Base-by-base conservation (phyloP, 345 rosid species). In the Lepidium aucheri region DNA sequence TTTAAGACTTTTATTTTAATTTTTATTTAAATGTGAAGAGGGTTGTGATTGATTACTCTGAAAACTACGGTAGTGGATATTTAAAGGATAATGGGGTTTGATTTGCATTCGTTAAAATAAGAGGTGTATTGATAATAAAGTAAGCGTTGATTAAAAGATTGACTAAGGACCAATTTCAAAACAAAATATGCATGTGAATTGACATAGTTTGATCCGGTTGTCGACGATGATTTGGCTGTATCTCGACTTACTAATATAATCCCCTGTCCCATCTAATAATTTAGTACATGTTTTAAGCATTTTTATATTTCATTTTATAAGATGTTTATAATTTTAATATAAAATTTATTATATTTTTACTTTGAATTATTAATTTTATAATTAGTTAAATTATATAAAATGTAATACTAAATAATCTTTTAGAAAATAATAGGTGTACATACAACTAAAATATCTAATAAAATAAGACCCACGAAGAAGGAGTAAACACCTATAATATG, bases 181-280 rank as follows among this genome's bases (percentile, higher is more conserved):
- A 0, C 4, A 7, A 41, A 41, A 42, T 3, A 15, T 30, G 65
- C 58, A 68, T 57, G 72, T 68, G 72, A 38, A 46, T 46, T 30
- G 35, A 43, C 18, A 4, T 18, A 51, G 60, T 18, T 66, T 34
- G 20, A 54, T 43, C 30, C 13, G 55, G 5, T 35, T 45, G 46
- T 46, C 20, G 35, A 46, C 20, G 64, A 47, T 9, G 57, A 68
- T 28, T 55, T 58, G 65, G 65, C 49, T 38, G 57, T 35, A 56
- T 67, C 32, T 36, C 28, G 15, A 57, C 47, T 57, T 56, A 46
- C 1, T 35, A 2, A 24, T 24, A 24, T 24, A 24, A 24, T 24
- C 26, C 26, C 4, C 26, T 24, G 26, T 24, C 26, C 26, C 26
- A 2, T 24, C 3, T 24, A 24, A 24, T 24, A 24, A 24, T 24